Percentiles rank a stretch among this genome's conserved stretches.
These are phyloP conservation scores for Capronia epimyces DNA, from an alignment of 2,329 filamentous ascomycete species.

Conservation along the genomic window DNA sequence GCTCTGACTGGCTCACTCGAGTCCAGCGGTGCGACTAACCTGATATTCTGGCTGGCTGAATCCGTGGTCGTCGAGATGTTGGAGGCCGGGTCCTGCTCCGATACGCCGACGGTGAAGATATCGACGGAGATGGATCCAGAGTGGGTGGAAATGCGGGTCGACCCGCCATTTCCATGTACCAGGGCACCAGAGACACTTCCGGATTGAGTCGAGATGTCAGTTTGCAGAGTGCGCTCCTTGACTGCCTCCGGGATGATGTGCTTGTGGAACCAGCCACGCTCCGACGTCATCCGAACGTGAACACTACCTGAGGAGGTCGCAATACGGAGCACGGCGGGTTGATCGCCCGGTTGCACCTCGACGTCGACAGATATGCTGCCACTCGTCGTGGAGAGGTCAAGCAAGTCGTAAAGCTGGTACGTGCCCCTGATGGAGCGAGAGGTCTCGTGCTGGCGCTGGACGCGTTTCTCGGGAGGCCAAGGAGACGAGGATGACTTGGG, in stretches of 20 bases:
- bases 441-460: constrained; percentile 24
- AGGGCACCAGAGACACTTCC: constrained; percentile 39
- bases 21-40: constrained; percentile 9
- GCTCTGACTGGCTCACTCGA: constrained; percentile 18
- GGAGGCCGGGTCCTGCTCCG: constrained; percentile 14
- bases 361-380: constrained; percentile 32
- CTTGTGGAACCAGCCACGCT: constrained; percentile 23
- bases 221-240: constrained; percentile 18
- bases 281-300: constrained; percentile 24
- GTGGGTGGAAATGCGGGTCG: constrained; percentile 42
- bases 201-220: constrained; percentile 30
- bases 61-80: constrained; percentile 13
- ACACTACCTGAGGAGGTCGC: constrained; percentile 30
- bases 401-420: constrained; percentile 33
- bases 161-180: constrained; percentile 42
- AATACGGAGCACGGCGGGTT: constrained; percentile 32
- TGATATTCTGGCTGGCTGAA: constrained; percentile 17
- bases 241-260: constrained; percentile 1
- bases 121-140: constrained; percentile 47
- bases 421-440: constrained; percentile 29
- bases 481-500: constrained; percentile 2
- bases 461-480: constrained; percentile 18
- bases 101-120: constrained; percentile 34
- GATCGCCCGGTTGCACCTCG: constrained; percentile 33
- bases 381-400: constrained; percentile 32